A percentile compares a stretch with the other conserved stretches of the same genome.
Conservation (phyloP, 768 basidiomycete species). For the Mycena indigotica region DNA sequence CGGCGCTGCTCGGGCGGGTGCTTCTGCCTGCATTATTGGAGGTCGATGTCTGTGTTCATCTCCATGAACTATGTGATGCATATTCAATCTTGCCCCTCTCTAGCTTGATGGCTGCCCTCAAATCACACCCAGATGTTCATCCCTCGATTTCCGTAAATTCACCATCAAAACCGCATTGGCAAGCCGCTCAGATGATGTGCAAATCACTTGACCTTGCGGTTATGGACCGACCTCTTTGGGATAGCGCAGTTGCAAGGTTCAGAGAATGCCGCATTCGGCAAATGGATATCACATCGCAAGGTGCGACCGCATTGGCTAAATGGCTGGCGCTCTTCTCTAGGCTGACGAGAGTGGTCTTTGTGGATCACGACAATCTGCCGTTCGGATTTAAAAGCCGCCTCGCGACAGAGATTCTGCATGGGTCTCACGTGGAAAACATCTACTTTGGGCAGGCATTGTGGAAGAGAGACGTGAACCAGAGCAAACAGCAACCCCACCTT, state of each 20-base stretch:
- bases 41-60: not conserved
- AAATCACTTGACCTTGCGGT: conserved; percentile 6
- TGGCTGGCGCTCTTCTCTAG: conserved; percentile 4
- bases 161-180: not conserved
- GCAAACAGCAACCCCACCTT: not conserved
- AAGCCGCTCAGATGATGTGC: not conserved
- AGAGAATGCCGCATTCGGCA: conserved; percentile 1
- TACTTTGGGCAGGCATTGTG: not conserved
- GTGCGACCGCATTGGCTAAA: not conserved
- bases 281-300: not conserved
- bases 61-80: not conserved
- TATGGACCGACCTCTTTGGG: not conserved
- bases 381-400: not conserved
- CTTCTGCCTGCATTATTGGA: not conserved
- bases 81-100: not conserved
- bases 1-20: not conserved
- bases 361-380: not conserved
- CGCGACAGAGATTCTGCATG: not conserved
- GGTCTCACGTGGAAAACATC: not conserved
- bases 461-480: not conserved
- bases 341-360: not conserved
- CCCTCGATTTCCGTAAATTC: conserved; percentile 1
- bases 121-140: not conserved
- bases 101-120: not conserved
- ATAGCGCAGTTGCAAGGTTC: not conserved